Evolutionary conservation across 768 basidiomycete species (phyloP).

Genomic region (Thelephora aurantiotincta): DNA sequence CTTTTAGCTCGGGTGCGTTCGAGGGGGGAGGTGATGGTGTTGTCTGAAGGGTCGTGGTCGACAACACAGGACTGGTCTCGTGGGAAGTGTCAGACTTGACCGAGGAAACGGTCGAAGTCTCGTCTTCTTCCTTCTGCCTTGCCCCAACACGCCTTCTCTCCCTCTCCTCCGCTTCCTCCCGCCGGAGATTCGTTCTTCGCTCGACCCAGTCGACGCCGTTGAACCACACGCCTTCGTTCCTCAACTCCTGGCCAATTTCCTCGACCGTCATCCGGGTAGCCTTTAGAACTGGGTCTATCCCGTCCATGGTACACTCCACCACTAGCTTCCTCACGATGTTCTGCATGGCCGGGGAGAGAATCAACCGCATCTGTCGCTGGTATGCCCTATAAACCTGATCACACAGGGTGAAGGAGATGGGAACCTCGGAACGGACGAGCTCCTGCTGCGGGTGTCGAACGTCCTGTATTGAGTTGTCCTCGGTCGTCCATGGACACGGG

Average conservation of each 20-base stretch:
- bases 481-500: constrained; percentile 47
- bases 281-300: constrained; percentile 36
- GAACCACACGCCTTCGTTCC: constrained; percentile 53
- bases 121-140: constrained; percentile 18
- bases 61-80: constrained; percentile 58
- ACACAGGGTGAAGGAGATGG: constrained; percentile 50
- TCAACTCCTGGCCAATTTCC: constrained; percentile 42
- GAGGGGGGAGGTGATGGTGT: constrained; percentile 60
- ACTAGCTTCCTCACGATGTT: constrained; percentile 56
- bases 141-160: constrained; percentile 14
- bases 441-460: constrained; percentile 33
- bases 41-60: constrained; percentile 63
- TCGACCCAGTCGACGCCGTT: constrained; percentile 61
- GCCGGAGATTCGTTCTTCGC: constrained; percentile 24
- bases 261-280: constrained; percentile 43
- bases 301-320: constrained; percentile 42
- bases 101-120: constrained; percentile 35
- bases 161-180: constrained; percentile 12
- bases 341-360: constrained; percentile 50
- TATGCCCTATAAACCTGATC: constrained; percentile 48
- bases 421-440: constrained; percentile 34
- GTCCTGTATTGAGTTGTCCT: constrained; percentile 14
- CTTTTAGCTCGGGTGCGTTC: constrained; percentile 16
- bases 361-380: constrained; percentile 40
- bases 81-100: constrained; percentile 41